A percentile compares a stretch with the other conserved stretches of the same genome.
phyloP scores from a whole-genome alignment of 78 protist genomes.

The Dictyostelium firmibasis region DNA sequence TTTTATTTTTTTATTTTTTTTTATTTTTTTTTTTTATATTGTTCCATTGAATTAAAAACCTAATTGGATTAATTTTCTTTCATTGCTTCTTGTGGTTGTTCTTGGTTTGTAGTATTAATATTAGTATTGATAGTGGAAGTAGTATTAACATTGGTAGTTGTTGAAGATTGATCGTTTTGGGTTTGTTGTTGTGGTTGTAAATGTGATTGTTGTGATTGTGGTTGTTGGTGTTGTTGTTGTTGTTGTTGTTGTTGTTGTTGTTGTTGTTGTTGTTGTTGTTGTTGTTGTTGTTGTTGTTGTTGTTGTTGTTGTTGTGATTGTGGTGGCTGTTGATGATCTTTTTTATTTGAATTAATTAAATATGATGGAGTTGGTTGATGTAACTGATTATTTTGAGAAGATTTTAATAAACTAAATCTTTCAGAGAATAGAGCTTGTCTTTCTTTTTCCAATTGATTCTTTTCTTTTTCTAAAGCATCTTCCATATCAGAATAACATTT shows the following conservation, averaged over 20 bases:
- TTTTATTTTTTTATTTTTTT: background rate
- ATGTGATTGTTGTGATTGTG: background rate
- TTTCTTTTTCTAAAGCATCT: slow-evolving; percentile 46
- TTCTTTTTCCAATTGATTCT: slow-evolving; percentile 19
- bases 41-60: background rate
- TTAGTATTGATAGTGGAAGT: background rate
- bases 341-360: background rate
- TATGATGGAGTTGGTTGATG: background rate
- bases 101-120: background rate
- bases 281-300: background rate
- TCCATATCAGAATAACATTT: slow-evolving; percentile 60
- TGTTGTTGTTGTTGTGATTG: background rate
- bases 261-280: background rate
- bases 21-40: background rate
- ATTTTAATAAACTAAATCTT: slow-evolving; percentile 41
- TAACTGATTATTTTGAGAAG: background rate
- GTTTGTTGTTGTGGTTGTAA: background rate
- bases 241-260: background rate
- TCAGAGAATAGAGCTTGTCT: slow-evolving; percentile 60
- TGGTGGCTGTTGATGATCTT: slow-evolving; percentile 1
- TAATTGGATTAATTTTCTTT: background rate
- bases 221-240: background rate
- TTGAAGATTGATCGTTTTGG: background rate
- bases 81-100: background rate
- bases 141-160: background rate